Percentiles rank a stretch among this genome's conserved stretches.
These are phyloP conservation scores for Botrytis deweyae DNA, from an alignment of 2,329 filamentous ascomycete species.

Conservation along the genomic window DNA sequence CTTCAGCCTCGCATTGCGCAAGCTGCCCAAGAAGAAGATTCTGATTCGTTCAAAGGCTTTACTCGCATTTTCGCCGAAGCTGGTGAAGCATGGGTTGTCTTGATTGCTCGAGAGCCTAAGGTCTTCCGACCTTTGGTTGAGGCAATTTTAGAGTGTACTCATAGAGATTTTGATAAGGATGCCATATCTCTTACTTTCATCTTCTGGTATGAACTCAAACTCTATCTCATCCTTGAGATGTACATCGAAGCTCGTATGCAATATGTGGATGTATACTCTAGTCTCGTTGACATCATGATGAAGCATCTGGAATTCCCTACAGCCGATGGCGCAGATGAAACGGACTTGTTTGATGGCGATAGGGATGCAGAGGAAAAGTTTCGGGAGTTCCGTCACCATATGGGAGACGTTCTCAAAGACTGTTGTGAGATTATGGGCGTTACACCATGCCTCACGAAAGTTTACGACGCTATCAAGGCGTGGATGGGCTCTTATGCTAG, in stretches of 20 bases:
- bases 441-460: conserved; percentile 85
- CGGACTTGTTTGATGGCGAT: conserved; percentile 91
- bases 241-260: conserved; percentile 80
- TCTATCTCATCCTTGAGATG: conserved; percentile 86
- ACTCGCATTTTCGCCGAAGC: conserved; percentile 91
- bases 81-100: conserved; percentile 89
- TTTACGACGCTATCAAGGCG: conserved; percentile 77
- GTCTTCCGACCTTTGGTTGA: conserved; percentile 86
- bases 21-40: conserved; percentile 76
- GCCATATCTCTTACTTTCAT: conserved; percentile 91
- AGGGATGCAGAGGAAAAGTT: conserved; percentile 96
- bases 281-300: conserved; percentile 89
- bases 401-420: conserved; percentile 97
- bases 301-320: conserved; percentile 84
- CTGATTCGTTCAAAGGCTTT: conserved; percentile 81
- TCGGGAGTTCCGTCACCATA: conserved; percentile 90
- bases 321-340: conserved; percentile 64
- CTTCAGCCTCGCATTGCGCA: conserved; percentile 74
- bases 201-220: conserved; percentile 99
- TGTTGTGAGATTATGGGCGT: conserved; percentile 95
- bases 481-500: conserved; percentile 85
- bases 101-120: conserved; percentile 79
- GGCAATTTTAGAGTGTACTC: conserved; percentile 86
- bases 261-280: conserved; percentile 79
- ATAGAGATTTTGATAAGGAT: conserved; percentile 83